A percentile compares a stretch with the other conserved stretches of the same genome.
Conservation (phyloP, 495 filamentous ascomycete species). For the Sabuloglossum arenarium region DNA sequence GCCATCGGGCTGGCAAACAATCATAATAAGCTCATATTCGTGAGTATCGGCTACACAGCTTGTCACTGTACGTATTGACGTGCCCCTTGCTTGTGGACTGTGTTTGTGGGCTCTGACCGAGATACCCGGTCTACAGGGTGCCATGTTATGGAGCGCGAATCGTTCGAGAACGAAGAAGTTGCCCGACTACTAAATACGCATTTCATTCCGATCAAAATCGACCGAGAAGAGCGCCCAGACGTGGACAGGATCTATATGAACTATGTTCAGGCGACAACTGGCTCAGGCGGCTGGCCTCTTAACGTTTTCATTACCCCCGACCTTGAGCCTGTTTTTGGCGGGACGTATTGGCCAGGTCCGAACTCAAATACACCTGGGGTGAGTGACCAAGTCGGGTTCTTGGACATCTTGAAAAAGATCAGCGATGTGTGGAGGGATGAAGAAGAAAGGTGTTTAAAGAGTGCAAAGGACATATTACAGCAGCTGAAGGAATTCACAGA, state of each 20-base stretch:
- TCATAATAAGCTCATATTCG: slow-evolving; percentile 70
- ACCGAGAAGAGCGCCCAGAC: slow-evolving; percentile 88
- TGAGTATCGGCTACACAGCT: slow-evolving; percentile 89
- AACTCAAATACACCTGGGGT: slow-evolving; percentile 26
- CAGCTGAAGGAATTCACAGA: slow-evolving; percentile 72
- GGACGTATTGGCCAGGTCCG: slow-evolving; percentile 87
- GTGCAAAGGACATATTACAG: slow-evolving; percentile 59
- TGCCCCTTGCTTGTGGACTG: background rate
- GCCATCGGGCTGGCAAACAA: slow-evolving; percentile 54
- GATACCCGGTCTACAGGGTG: slow-evolving; percentile 22
- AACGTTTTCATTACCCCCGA: slow-evolving; percentile 92
- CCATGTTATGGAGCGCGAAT: slow-evolving; percentile 87
- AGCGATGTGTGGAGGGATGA: slow-evolving; percentile 68
- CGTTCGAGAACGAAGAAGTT: slow-evolving; percentile 64
- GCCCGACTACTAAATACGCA: slow-evolving; percentile 64
- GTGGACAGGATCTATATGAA: slow-evolving; percentile 97
- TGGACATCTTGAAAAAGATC: slow-evolving; percentile 67
- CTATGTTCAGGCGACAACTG: slow-evolving; percentile 85
- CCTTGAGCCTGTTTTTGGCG: slow-evolving; percentile 84
- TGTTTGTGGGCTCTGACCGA: background rate
- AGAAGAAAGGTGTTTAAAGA: slow-evolving; percentile 55
- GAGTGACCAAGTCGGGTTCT: slow-evolving; percentile 44
- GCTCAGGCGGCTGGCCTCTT: slow-evolving; percentile 85
- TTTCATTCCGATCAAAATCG: slow-evolving; percentile 85
- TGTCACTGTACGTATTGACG: slow-evolving; percentile 56